A percentile compares a stretch with the other conserved stretches of the same genome.
phyloP scores from a whole-genome alignment of 495 filamentous ascomycete species.

The Neurospora sp. region DNA sequence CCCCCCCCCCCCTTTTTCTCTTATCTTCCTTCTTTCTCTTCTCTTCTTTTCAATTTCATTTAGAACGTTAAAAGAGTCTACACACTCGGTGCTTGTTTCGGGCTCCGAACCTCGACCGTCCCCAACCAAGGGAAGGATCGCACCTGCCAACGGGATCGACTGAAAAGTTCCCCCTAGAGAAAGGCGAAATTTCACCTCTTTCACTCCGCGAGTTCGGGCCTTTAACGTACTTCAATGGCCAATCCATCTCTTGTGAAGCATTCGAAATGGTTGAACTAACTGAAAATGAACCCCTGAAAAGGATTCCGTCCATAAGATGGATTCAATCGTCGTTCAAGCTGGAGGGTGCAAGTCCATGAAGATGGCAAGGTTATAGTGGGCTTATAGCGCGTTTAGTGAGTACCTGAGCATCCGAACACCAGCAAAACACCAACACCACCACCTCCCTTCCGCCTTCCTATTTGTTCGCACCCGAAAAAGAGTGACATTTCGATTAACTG shows the following conservation, averaged over 20 bases:
- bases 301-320: background rate
- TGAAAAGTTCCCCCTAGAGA: background rate
- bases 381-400: background rate
- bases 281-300: too few relatives aligned
- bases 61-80: too few relatives aligned
- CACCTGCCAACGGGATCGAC: background rate
- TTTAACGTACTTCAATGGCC: background rate
- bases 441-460: too few relatives aligned
- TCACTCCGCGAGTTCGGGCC: background rate
- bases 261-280: background rate
- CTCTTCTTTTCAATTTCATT: background rate
- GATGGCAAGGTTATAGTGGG: background rate
- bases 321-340: background rate
- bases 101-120: too few relatives aligned
- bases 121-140: too few relatives aligned
- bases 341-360: background rate
- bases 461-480: too few relatives aligned
- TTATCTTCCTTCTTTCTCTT: background rate
- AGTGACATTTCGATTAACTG: too few relatives aligned
- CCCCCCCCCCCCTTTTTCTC: too few relatives aligned
- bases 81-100: too few relatives aligned
- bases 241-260: background rate
- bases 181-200: background rate
- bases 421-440: too few relatives aligned
- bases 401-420: too few relatives aligned